Conservation (phyloP, 75 land plant species). For the Larix kaempferi region DNA sequence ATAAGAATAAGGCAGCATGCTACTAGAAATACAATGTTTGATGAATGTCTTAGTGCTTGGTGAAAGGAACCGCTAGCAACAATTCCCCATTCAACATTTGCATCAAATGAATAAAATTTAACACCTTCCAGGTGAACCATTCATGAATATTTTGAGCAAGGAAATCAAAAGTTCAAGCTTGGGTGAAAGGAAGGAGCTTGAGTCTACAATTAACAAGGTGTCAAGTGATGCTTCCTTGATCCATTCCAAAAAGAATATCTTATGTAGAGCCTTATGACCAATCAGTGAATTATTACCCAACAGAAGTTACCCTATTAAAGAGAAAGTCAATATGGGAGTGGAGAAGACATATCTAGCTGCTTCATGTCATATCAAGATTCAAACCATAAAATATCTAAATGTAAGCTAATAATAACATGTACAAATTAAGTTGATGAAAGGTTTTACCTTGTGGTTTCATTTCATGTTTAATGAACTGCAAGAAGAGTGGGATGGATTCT, state of each 20-base stretch:
- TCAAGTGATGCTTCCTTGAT: constrained; percentile 69
- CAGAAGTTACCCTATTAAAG: constrained; percentile 50
- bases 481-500: no score
- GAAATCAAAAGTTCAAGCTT: constrained; percentile 64
- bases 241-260: constrained; percentile 82
- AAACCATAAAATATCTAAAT: constrained; percentile 51
- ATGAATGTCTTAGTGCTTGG: constrained; percentile 84
- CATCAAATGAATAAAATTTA: neutral
- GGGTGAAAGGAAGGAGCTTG: constrained; percentile 93
- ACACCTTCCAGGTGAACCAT: constrained; percentile 14
- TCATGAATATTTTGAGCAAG: constrained; percentile 40
- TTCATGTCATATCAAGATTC: constrained; percentile 63
- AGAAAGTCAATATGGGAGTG: constrained; percentile 20
- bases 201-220: constrained; percentile 73
- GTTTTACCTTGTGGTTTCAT: no score
- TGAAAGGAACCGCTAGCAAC: constrained; percentile 45
- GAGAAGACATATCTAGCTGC: constrained; percentile 35
- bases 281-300: constrained; percentile 87
- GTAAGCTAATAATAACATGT: no score
- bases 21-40: constrained; percentile 82
- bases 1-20: constrained; percentile 76
- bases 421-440: no score
- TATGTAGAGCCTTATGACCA: constrained; percentile 82
- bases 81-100: neutral
- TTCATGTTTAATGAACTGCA: no score